phyloP scores from a whole-genome alignment of 306 rosid species.

The Malus sieversii region DNA sequence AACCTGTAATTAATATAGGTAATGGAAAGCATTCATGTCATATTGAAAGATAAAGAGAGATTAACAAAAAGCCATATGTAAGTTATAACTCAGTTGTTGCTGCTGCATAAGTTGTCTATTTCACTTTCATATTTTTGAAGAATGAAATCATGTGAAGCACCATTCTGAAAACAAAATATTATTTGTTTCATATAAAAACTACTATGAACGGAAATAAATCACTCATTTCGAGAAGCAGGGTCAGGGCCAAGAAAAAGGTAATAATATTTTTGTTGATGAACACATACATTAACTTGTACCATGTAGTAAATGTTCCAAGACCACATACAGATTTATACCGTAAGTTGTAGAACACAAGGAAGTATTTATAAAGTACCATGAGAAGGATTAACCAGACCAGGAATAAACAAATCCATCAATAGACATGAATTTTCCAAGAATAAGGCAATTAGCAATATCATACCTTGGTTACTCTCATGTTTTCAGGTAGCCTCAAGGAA shows the following conservation, averaged over 20 bases:
- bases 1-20: not conserved
- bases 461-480: constrained; percentile 71
- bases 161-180: not conserved
- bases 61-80: not conserved
- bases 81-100: not conserved
- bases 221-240: not conserved
- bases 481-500: constrained; percentile 86
- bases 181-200: not conserved
- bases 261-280: not conserved
- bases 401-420: not conserved
- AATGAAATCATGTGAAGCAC: not conserved
- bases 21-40: not conserved
- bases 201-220: not conserved
- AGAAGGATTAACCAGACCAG: not conserved
- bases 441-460: not conserved
- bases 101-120: not conserved
- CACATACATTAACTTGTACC: no score
- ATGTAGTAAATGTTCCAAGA: no score
- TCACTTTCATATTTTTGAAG: not conserved
- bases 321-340: not conserved
- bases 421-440: not conserved
- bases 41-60: not conserved
- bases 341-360: not conserved
- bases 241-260: not conserved
- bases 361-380: not conserved